phyloP scores from a whole-genome alignment of 768 basidiomycete genomes.

The Trametes cubensis region DNA sequence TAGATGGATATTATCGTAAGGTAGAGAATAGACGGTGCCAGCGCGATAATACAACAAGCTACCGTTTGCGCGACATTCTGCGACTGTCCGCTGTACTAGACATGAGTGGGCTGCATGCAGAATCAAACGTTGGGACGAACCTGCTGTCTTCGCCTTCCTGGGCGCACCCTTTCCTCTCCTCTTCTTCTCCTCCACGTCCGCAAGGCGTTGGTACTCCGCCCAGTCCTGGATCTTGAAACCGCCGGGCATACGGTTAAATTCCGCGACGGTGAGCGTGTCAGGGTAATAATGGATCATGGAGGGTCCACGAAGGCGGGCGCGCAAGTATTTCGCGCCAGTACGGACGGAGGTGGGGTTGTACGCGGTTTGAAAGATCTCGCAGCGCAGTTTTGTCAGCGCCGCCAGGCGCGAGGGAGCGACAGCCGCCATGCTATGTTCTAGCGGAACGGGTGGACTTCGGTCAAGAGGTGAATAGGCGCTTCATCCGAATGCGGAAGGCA shows the following conservation, averaged over 20 bases:
- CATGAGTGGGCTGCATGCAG: not conserved
- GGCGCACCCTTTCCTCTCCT: conserved; percentile 83
- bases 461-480: not conserved
- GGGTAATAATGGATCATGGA: conserved; percentile 88
- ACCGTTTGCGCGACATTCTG: conserved; percentile 49
- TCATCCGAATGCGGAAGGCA: conserved; percentile 14
- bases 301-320: conserved; percentile 78
- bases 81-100: conserved; percentile 51
- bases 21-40: not conserved
- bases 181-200: conserved; percentile 68
- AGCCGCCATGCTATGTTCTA: conserved; percentile 32
- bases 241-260: conserved; percentile 47
- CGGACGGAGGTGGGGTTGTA: conserved; percentile 83
- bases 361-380: conserved; percentile 80
- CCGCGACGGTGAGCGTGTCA: conserved; percentile 53
- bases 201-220: conserved; percentile 65
- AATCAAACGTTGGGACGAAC: conserved; percentile 30
- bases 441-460: not conserved
- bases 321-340: conserved; percentile 92
- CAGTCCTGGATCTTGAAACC: conserved; percentile 56
- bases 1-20: not conserved
- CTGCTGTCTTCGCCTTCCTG: conserved; percentile 72
- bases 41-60: not conserved
- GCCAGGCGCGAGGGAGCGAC: conserved; percentile 56
- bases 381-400: conserved; percentile 64